Conservation (phyloP, 371 early-diverging fungal genomes). For the Umbelopsis sp. region DNA sequence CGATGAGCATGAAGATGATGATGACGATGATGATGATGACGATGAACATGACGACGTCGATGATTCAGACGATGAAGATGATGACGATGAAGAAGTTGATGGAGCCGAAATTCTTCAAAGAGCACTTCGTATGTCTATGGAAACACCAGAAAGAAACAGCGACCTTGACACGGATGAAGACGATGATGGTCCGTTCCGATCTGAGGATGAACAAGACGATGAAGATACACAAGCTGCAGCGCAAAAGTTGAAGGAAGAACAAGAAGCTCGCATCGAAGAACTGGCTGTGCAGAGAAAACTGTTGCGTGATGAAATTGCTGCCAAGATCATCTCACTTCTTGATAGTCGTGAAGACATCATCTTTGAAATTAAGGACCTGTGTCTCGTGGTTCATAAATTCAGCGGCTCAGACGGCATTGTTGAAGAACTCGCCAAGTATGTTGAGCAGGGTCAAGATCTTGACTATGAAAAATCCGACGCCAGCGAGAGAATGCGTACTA, state of each 20-base stretch:
- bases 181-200: background rate
- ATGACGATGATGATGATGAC: slow-evolving; percentile 29
- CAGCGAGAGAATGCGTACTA: slow-evolving; percentile 43
- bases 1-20: slow-evolving; percentile 25
- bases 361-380: slow-evolving; percentile 72
- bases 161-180: slow-evolving; percentile 6
- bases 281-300: slow-evolving; percentile 57
- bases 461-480: slow-evolving; percentile 22
- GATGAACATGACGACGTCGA: slow-evolving; percentile 24
- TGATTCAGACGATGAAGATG: slow-evolving; percentile 22
- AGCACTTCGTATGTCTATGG: slow-evolving; percentile 13
- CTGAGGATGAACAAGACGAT: background rate
- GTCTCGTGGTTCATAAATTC: slow-evolving; percentile 33
- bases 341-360: slow-evolving; percentile 70
- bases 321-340: slow-evolving; percentile 59
- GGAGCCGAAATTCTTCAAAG: slow-evolving; percentile 13
- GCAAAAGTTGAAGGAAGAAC: background rate
- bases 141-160: slow-evolving; percentile 2
- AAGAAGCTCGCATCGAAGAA: slow-evolving; percentile 30
- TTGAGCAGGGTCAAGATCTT: slow-evolving; percentile 16
- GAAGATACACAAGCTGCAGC: background rate
- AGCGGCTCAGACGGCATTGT: background rate
- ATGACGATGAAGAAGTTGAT: slow-evolving; percentile 22
- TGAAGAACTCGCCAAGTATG: background rate
- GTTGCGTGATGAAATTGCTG: slow-evolving; percentile 53